phyloP scores from a whole-genome alignment of 345 rosid species.

The Arabis hirsuta region DNA sequence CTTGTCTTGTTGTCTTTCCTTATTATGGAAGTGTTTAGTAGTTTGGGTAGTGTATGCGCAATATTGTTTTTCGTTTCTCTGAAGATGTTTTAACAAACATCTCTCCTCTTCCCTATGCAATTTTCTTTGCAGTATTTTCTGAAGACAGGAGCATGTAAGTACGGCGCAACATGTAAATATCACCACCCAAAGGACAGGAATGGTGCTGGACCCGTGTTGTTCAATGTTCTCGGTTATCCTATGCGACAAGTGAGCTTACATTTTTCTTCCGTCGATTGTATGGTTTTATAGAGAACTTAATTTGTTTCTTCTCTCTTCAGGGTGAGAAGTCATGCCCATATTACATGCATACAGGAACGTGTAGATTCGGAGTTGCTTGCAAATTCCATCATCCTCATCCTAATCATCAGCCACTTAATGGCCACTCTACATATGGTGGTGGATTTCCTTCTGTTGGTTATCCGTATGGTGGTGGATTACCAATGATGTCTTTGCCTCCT shows the following conservation, averaged over 20 bases:
- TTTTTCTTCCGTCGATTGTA: constrained; percentile 7
- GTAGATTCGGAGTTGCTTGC: constrained; percentile 81
- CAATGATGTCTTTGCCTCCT: constrained; percentile 62
- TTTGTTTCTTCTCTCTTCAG: constrained; percentile 43
- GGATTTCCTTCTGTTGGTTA: constrained; percentile 55
- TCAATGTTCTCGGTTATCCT: constrained; percentile 71
- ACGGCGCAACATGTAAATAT: constrained; percentile 81
- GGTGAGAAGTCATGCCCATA: constrained; percentile 81
- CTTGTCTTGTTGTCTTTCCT: constrained; percentile 9
- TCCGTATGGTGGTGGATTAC: constrained; percentile 59
- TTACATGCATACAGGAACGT: constrained; percentile 76
- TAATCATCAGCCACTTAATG: constrained; percentile 45
- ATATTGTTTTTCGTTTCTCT: not conserved
- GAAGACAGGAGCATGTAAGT: constrained; percentile 89
- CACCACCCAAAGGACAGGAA: constrained; percentile 90
- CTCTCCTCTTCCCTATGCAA: constrained; percentile 26
- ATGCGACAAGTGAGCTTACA: constrained; percentile 66
- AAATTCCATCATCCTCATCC: constrained; percentile 81
- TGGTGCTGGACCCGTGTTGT: constrained; percentile 79
- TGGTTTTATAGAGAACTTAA: constrained; percentile 3
- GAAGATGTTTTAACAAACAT: constrained; percentile 16
- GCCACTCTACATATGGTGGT: constrained; percentile 47
- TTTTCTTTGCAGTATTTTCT: constrained; percentile 61
- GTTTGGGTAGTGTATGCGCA: constrained; percentile 20
- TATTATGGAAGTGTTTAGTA: constrained; percentile 12